Percentiles rank a stretch among this genome's conserved stretches.
These are phyloP conservation scores for Neoascochyta sp. DNA, from an alignment of 2,329 filamentous ascomycete species.

Conservation along the genomic window DNA sequence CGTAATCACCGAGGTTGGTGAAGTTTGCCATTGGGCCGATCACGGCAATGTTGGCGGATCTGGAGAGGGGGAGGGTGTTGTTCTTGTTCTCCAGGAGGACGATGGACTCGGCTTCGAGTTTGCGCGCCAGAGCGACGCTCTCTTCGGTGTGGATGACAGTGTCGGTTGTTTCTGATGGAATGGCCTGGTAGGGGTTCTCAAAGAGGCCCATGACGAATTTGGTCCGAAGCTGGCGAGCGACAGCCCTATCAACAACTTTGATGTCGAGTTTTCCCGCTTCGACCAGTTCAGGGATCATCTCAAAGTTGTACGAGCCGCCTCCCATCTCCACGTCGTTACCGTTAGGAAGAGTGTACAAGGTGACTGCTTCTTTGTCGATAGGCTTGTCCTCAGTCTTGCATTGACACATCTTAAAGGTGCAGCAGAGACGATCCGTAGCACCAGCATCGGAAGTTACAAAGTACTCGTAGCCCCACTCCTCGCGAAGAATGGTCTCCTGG, in stretches of 20 bases:
- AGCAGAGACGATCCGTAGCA: constrained; percentile 65
- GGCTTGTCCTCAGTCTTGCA: constrained; percentile 43
- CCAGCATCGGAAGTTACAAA: constrained; percentile 66
- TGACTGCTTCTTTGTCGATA: constrained; percentile 63
- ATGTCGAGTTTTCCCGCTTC: constrained; percentile 58
- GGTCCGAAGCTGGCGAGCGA: constrained; percentile 60
- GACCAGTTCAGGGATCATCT: constrained; percentile 63
- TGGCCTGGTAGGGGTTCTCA: constrained; percentile 63
- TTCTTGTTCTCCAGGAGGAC: constrained; percentile 72
- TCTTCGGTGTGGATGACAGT: constrained; percentile 61
- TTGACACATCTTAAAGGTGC: constrained; percentile 61
- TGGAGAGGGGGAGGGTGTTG: constrained; percentile 60
- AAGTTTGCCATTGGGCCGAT: constrained; percentile 67
- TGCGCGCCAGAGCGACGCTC: constrained; percentile 58
- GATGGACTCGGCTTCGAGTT: constrained; percentile 64
- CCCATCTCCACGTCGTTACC: constrained; percentile 76
- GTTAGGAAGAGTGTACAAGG: constrained; percentile 60
- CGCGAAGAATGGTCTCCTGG: constrained; percentile 62
- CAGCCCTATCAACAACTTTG: constrained; percentile 61
- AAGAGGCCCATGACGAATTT: constrained; percentile 71
- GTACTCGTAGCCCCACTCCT: constrained; percentile 71
- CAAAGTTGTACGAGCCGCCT: constrained; percentile 66
- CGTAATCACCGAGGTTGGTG: constrained; percentile 67
- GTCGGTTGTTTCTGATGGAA: constrained; percentile 53
- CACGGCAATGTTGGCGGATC: constrained; percentile 65